phyloP scores from a whole-genome alignment of 2,329 filamentous ascomycete genomes.

The Stromatinia cepivora region DNA sequence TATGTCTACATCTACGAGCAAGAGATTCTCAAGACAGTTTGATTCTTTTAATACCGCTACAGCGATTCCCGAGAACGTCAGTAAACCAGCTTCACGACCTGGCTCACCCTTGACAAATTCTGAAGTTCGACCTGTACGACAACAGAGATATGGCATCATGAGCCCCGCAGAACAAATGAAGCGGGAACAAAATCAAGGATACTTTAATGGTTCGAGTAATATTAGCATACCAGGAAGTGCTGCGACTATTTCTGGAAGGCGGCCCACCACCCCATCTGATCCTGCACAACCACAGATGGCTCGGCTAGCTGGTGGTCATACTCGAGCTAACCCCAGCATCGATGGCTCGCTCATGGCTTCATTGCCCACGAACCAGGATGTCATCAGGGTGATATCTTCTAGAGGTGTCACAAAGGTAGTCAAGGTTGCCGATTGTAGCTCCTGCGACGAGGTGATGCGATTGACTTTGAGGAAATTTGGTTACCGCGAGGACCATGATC shows the following conservation, averaged over 20 bases:
- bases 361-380: conserved; percentile 79
- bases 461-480: conserved; percentile 86
- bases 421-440: conserved; percentile 88
- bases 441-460: conserved; percentile 88
- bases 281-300: conserved; percentile 53
- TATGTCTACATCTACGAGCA: conserved; percentile 52
- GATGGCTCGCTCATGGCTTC: conserved; percentile 85
- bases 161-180: conserved; percentile 56
- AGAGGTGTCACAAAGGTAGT: conserved; percentile 90
- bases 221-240: conserved; percentile 50
- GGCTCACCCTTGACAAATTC: conserved; percentile 58
- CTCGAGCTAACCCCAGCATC: conserved; percentile 78
- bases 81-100: conserved; percentile 64
- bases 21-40: conserved; percentile 64
- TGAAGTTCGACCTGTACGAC: conserved; percentile 34
- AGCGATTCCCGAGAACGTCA: conserved; percentile 43
- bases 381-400: conserved; percentile 91
- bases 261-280: conserved; percentile 63
- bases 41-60: conserved; percentile 44
- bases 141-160: conserved; percentile 58
- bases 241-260: conserved; percentile 54
- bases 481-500: conserved; percentile 84
- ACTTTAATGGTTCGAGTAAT: conserved; percentile 53
- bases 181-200: conserved; percentile 51
- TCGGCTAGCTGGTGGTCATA: conserved; percentile 65